Base-by-base conservation (phyloP, 495 filamentous ascomycete genomes). In the Beverwykella pulmonaria region DNA sequence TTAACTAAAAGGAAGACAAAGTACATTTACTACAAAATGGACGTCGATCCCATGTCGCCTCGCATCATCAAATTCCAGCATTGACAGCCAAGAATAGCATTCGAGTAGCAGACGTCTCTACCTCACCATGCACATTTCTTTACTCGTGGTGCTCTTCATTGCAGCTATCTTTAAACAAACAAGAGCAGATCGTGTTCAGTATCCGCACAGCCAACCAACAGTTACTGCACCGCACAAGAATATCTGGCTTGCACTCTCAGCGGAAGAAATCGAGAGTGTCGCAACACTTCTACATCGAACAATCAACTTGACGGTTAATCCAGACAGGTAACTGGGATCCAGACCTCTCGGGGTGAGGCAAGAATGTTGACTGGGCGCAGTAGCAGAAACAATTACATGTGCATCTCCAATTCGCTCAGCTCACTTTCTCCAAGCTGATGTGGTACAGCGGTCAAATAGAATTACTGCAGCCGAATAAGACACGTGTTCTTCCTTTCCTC, bases 381-480 rank as follows among this genome's bases (percentile, higher is more conserved):
- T 44, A 32, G 48, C 20, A 25, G 47, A 30, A 20, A 44, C 15
- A 63, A 53, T 44, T 25, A 22, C n/a, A 23, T 63, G 59, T 63
- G 54, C n/a, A 22, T 22, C 44, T n/a, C 15, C 4, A 47, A 5
- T 47, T 34, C 30, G 12, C 30, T 34, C 4, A 12, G 5, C 12
- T 34, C 30, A 34, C 12, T 12, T 34, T 34, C 30, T 34, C 30
- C 30, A 34, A 34, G 12, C 30, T 34, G 30, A 34, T 34, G 30
- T 5, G n/a, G 20, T 41, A n/a, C 26, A 63, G 59, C 20, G 23
- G 41, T n/a, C 48, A 54, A 22, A 63, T 63, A 36, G 83, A 86
- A 58, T 67, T 80, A 15, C 70, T 84, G 60, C 70, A 73, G 57
- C 82, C 83, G 15, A 85, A 85, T 73, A 86, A 85, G 69, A 80